Conservation (phyloP, 148 eudicot species). For the Rhododendron ferrugineum region DNA sequence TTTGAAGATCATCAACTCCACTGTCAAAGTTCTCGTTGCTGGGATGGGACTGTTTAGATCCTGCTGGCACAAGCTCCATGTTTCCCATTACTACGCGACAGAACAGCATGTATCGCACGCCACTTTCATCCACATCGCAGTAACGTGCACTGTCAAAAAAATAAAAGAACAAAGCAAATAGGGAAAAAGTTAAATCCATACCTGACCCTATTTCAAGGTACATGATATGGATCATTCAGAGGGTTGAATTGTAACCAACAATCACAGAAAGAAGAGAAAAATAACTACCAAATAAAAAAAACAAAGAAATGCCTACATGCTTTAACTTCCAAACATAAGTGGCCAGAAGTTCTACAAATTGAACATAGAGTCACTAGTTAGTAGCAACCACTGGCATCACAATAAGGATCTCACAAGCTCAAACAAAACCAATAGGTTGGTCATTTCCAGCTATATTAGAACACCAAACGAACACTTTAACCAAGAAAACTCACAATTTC, state of each 20-base stretch:
- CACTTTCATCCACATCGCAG: slow-evolving; percentile 92
- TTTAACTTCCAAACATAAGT: not conserved
- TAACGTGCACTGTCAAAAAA: slow-evolving; percentile 51
- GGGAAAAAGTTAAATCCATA: not conserved
- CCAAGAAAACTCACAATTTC: not conserved
- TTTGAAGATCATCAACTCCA: slow-evolving; percentile 77
- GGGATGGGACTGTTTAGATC: slow-evolving; percentile 81
- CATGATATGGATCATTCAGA: not conserved
- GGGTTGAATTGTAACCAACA: not conserved
- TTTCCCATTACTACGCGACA: slow-evolving; percentile 96
- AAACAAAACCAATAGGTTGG: not conserved
- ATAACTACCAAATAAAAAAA: not conserved
- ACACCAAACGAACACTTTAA: not conserved
- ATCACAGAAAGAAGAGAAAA: not conserved
- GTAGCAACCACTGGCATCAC: not conserved
- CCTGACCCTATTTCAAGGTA: not conserved
- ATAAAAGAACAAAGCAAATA: not conserved
- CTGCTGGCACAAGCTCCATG: slow-evolving; percentile 72
- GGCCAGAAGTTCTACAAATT: not conserved
- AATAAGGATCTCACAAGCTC: not conserved
- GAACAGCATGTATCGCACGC: slow-evolving; percentile 56
- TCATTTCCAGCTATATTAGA: not conserved
- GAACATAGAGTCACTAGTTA: not conserved
- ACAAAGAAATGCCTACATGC: not conserved
- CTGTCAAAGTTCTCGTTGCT: slow-evolving; percentile 76